Evolutionary conservation across 2,329 filamentous ascomycete genomes (phyloP).

Genomic region (Talaromyces sp.): DNA sequence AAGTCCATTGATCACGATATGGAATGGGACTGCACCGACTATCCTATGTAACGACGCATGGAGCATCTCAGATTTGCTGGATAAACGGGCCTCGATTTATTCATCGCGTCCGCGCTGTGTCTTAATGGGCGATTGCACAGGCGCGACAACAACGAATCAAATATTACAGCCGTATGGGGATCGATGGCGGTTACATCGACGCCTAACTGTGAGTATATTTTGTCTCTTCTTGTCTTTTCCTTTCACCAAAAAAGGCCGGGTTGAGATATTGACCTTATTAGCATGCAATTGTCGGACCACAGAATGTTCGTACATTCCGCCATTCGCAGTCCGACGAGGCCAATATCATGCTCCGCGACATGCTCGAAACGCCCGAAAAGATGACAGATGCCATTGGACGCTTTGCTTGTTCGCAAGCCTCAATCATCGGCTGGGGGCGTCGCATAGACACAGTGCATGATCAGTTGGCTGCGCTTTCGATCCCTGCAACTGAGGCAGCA

Average conservation of each 20-base stretch:
- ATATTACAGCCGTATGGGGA: background rate
- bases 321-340: background rate
- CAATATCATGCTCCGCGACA: background rate
- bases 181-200: background rate
- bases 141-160: background rate
- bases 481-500: background rate
- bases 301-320: background rate
- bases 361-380: background rate
- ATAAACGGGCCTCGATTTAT: background rate
- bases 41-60: background rate
- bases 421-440: background rate
- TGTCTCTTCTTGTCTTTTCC: background rate
- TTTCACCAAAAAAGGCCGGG: no score
- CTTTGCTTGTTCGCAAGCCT: background rate
- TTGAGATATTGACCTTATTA: background rate
- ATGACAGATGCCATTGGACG: background rate
- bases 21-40: background rate
- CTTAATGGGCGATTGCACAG: background rate
- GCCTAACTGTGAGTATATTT: background rate
- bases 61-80: background rate
- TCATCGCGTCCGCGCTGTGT: background rate
- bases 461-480: background rate
- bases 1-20: background rate
- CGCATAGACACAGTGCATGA: background rate
- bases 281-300: background rate